Evolutionary conservation across 139 green algal genomes (phyloP).

Genomic region (Raphidocelis subcapitata): DNA sequence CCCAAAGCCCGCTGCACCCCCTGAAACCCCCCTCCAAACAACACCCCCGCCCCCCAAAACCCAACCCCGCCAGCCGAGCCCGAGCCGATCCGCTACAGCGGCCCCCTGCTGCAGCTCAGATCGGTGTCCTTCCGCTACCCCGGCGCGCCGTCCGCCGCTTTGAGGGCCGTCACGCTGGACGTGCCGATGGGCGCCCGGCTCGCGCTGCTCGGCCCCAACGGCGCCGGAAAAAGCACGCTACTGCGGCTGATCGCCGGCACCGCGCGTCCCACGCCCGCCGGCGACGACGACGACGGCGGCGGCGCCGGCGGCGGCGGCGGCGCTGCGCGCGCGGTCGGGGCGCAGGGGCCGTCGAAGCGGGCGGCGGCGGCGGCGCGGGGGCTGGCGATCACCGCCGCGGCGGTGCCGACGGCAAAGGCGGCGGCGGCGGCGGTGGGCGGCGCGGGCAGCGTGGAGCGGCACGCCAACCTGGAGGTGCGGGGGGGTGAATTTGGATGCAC

Average conservation of each 20-base stretch:
- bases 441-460: constrained; percentile 18
- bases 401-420: constrained; percentile 9
- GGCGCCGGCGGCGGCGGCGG: background rate
- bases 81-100: constrained; percentile 34
- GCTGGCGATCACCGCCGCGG: constrained; percentile 2
- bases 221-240: constrained; percentile 50
- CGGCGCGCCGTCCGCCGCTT: background rate
- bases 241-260: constrained; percentile 44
- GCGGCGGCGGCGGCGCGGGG: constrained; percentile 9
- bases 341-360: constrained; percentile 12
- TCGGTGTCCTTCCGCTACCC: constrained; percentile 48
- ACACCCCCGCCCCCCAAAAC: too few relatives aligned
- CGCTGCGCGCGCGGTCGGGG: background rate
- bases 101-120: constrained; percentile 60
- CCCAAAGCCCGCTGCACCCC: too few relatives aligned
- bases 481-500: too few relatives aligned
- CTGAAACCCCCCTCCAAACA: constrained; percentile 1
- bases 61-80: constrained; percentile 28
- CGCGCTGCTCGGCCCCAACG: constrained; percentile 57
- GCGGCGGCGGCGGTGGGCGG: constrained; percentile 14
- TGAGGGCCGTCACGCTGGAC: constrained; percentile 47
- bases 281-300: background rate
- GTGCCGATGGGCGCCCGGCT: constrained; percentile 59
- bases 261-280: constrained; percentile 46
- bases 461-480: constrained; percentile 9